Conservation (phyloP, 2,329 filamentous ascomycete species). For the Fusarium stilboides region DNA sequence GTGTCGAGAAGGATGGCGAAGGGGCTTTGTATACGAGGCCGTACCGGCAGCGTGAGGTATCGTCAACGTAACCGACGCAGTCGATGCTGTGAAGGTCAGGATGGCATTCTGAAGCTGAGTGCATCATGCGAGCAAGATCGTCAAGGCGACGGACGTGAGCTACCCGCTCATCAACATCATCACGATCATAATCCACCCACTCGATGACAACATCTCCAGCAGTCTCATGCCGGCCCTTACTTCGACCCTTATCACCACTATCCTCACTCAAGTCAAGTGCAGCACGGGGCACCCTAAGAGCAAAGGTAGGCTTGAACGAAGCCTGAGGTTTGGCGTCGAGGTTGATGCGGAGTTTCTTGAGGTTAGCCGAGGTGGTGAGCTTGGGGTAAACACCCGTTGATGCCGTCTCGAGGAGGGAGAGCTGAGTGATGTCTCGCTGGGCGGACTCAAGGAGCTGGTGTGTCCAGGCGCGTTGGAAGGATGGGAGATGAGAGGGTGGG, state of each 20-base stretch:
- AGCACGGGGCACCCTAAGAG: conserved; percentile 57
- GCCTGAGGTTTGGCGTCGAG: conserved; percentile 59
- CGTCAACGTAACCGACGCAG: conserved; percentile 64
- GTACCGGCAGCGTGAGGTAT: conserved; percentile 57
- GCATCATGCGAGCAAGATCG: conserved; percentile 64
- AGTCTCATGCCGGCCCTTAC: conserved; percentile 54
- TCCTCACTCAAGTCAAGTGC: conserved; percentile 49
- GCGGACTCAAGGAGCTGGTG: conserved; percentile 63
- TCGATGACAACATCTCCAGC: conserved; percentile 59
- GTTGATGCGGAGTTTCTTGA: conserved; percentile 64
- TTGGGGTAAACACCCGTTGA: conserved; percentile 60
- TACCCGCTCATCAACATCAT: conserved; percentile 59
- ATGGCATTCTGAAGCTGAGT: conserved; percentile 61
- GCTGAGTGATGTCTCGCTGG: conserved; percentile 58
- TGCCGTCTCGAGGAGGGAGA: conserved; percentile 60
- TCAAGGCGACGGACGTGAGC: conserved; percentile 62
- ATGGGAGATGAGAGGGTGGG: conserved; percentile 59
- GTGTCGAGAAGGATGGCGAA: conserved; percentile 55
- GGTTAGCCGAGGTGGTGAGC: conserved; percentile 59
- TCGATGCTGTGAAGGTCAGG: conserved; percentile 64
- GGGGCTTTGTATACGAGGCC: conserved; percentile 61
- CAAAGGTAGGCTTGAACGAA: conserved; percentile 60
- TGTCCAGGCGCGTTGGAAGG: conserved; percentile 62
- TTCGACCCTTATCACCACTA: conserved; percentile 40
- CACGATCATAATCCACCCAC: conserved; percentile 63